Evolutionary conservation across 768 basidiomycete genomes (phyloP).

Genomic region (Hericium alpestre): DNA sequence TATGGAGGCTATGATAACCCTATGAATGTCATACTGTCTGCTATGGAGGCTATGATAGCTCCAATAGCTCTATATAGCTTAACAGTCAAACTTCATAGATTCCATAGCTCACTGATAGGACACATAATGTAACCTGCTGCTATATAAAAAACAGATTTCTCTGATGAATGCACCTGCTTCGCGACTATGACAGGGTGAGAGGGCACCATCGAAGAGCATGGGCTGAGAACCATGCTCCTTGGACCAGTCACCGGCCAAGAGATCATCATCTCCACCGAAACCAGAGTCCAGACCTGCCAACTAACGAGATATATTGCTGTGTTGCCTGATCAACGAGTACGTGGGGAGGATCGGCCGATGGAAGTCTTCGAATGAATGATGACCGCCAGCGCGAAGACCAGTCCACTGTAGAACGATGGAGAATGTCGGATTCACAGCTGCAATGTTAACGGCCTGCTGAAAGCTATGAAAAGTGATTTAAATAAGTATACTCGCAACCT

Average conservation of each 20-base stretch:
- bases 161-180: slow-evolving; percentile 94
- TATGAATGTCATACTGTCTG: too few species aligned
- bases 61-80: too few species aligned
- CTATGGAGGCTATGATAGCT: too few species aligned
- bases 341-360: slow-evolving; percentile 90
- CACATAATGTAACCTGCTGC: too few species aligned
- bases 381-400: slow-evolving; percentile 97
- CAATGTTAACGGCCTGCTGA: slow-evolving; percentile 93
- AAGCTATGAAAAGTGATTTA: slow-evolving; percentile 64
- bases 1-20: too few species aligned
- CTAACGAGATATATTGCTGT: slow-evolving; percentile 73
- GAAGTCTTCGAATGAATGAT: slow-evolving; percentile 98
- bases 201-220: slow-evolving; percentile 97
- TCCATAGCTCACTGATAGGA: too few species aligned
- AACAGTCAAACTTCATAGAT: too few species aligned
- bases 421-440: slow-evolving; percentile 86
- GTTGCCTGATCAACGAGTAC: slow-evolving; percentile 82
- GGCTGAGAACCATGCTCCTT: slow-evolving; percentile 73
- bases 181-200: slow-evolving; percentile 98
- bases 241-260: slow-evolving; percentile 98
- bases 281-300: slow-evolving; percentile 71
- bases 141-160: too few species aligned
- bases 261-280: slow-evolving; percentile 88
- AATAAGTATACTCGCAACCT: too few species aligned
- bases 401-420: slow-evolving; percentile 99